Conservation (phyloP, 2,329 filamentous ascomycete genomes). For the Ophiostoma australiae region DNA sequence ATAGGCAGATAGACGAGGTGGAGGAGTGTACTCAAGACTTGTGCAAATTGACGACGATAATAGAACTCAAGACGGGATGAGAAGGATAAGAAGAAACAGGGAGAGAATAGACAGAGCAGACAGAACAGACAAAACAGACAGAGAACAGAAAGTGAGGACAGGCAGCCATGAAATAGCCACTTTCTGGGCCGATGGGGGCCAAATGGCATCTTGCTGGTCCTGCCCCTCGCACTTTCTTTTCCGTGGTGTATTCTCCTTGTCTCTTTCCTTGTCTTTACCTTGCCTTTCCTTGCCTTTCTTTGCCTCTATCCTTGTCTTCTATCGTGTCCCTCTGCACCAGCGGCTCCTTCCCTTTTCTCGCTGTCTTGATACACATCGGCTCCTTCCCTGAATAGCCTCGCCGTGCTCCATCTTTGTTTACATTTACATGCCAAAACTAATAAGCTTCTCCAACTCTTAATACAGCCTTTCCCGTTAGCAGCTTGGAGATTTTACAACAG, state of each 20-base stretch:
- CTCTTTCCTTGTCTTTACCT: not conserved
- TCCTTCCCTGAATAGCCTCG: not conserved
- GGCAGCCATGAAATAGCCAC: not conserved
- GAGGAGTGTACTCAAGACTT: not conserved
- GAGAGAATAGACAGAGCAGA: not conserved
- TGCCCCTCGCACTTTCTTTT: not conserved
- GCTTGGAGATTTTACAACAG: too few relatives aligned
- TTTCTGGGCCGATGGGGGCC: conserved; percentile 10
- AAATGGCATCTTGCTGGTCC: conserved; percentile 4
- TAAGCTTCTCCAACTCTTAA: too few relatives aligned
- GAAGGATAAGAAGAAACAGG: not conserved
- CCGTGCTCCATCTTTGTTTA: too few relatives aligned
- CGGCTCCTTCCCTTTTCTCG: not conserved
- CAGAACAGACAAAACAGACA: too few relatives aligned
- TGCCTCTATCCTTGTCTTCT: not conserved
- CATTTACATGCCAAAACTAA: too few relatives aligned
- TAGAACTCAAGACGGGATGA: not conserved
- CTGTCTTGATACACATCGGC: not conserved
- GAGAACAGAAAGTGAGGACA: not conserved
- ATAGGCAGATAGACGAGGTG: not conserved
- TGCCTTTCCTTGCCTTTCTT: not conserved
- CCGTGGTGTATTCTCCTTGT: not conserved
- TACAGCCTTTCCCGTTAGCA: too few relatives aligned
- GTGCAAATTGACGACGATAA: not conserved
- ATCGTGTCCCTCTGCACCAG: not conserved